Evolutionary conservation across 148 eudicot species (phyloP), one percentile per base, ranked within the genome.

Genomic region (Nepenthes mirabilis): DNA sequence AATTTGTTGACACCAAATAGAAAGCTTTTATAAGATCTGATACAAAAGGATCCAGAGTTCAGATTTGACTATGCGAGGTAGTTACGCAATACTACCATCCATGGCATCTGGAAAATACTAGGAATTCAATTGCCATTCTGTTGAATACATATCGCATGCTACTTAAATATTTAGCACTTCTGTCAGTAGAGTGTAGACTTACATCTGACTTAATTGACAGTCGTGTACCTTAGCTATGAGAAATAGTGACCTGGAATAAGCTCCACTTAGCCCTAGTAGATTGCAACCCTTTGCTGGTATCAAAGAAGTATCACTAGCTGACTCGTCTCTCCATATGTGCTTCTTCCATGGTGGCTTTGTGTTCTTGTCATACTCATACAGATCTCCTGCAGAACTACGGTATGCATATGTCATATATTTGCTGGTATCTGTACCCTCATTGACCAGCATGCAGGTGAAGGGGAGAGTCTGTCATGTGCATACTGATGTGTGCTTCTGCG

Each of bases 321-420:
- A 50, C 61, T 70, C 83, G 70, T 79, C 73, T 61, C 57, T 66
- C 77, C 83, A 74, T 60, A 90, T 58, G 53, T 90, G 97, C 66
- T 90, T 90, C 76, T 82, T 90, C 97, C 97, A 90, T 45, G 82
- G 66, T 50, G 97, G 95, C 74, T 79, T 86, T 35, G 91, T 73
- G 62, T 37, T 75, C 50, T 62, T 64, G 45, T 84, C 87, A 57
- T 84, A 82, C 70, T 90, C 95, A 52, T 90, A 90, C 34, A 90
- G 74, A 57, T 80, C 83, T 48, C 97, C 97, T 61, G 72, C 74
- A 59, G 83, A 79, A 75, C 97, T 90, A 79, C 61, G 72, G 43
- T 62, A 62, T 51, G 49, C 52, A 71, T 40, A 1, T 58, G 34
- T 33, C 68, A 58, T 32, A 13, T 40, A 33, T 58, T 37, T 14